Evolutionary conservation across 192 early-diverging fungal species (phyloP), one percentile per base, ranked within the genome.

Genomic region (Linnemannia zychae): DNA sequence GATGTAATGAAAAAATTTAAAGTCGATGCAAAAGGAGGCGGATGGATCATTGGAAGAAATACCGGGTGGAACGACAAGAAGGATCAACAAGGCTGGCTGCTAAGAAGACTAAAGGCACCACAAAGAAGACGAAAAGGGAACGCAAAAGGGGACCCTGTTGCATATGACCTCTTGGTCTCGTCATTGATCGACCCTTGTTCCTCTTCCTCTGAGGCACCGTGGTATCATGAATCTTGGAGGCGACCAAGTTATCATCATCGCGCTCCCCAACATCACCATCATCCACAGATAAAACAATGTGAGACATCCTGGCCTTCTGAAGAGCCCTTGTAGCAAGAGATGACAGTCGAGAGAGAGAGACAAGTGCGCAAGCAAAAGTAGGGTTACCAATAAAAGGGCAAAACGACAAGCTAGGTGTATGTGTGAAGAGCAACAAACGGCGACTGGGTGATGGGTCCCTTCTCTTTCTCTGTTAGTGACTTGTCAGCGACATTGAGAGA

Each of bases 11-110:
- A 63, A 60, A 31, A 33, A 63, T 31, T 63, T 15, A 63, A 33
- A 63, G 57, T 63, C 57, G 57, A 63, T 63, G 57, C 57, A 24
- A 24, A 44, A 44, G 40, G n/a, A n/a, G n/a, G n/a, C n/a, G n/a
- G n/a, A n/a, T n/a, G 11, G 57, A 31, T 33, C 57, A 11, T 24
- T 31, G 57, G 57, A 63, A 28, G 31, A 63, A 63, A 63, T 63
- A 28, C 24, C 57, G 28, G 57, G 28, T 63, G 31, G 57, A 63
- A 63, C 24, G 57, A 15, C 57, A 63, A 63, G 57, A 57, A 57
- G 50, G 28, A 9, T 6, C 40, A 63, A 33, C 24, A 63, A 63
- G 57, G 57, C 57, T 63, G 57, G 57, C 0, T 63, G 31, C 28
- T 33, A 63, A 63, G 24, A 63, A 2, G 57, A 33, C 28, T 15